Evolutionary conservation across 306 rosid species (phyloP), one percentile per base, ranked within the genome.

Genomic region (Fragaria iinumae): DNA sequence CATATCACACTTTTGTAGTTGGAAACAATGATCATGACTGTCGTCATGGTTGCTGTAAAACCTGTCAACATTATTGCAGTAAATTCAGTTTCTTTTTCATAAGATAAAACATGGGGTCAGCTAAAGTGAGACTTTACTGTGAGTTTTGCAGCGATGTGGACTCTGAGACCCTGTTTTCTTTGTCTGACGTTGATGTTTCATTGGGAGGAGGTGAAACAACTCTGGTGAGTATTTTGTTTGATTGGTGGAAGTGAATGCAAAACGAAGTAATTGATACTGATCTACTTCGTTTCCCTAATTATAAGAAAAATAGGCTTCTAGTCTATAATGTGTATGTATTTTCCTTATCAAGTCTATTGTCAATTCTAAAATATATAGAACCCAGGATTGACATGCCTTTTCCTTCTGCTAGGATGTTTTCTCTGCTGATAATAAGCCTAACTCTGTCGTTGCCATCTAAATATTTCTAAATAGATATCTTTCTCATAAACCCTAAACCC

Each of bases 121-220:
- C 50, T 75, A 20, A 77, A 56, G 56, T 77, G 60, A 38, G 63
- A 62, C 63, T 69, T 53, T 71, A 76, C 29, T 71, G 70, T 59
- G 79, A 74, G 59, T 81, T 81, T 86, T 85, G 68, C 89, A 89
- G 89, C 90, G 82, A 86, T 77, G 76, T 76, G 84, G 82, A 77
- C 79, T 74, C 74, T 27, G 84, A 85, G 73, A 81, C 88, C 57
- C 80, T 82, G 65, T 82, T 86, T 88, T 75, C 81, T 67, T 87
- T 75, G 66, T 90, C 96, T 6, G 95, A 91, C 83, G 90, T 85
- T 81, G 91, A 89, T 79, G 82, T 90, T 83, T 87, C 85, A 69
- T 74, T 96, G 56, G 86, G 80, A 81, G 99, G 91, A 78, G 92
- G 88, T 74, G 93, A 91, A 87, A 85, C 86, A 75, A 83, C 77